Conservation (phyloP, 306 rosid species). For the Trifolium fragiferum region DNA sequence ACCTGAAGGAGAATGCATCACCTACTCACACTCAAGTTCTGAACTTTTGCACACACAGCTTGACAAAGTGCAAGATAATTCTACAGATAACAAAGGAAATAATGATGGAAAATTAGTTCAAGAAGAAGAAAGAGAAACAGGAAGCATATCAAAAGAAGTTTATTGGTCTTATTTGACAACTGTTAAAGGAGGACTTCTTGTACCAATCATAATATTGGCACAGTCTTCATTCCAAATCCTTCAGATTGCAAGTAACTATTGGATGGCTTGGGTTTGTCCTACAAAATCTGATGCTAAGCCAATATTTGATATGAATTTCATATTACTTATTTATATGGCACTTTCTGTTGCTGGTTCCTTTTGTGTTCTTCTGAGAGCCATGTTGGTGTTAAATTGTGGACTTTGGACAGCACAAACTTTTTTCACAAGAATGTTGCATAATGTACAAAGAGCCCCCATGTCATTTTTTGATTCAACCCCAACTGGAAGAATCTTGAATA, state of each 20-base stretch:
- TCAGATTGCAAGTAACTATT: slow-evolving; percentile 91
- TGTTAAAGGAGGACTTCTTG: slow-evolving; percentile 68
- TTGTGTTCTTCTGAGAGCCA: slow-evolving; percentile 68
- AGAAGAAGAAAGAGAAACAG: slow-evolving; percentile 95
- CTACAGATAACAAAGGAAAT: slow-evolving; percentile 63
- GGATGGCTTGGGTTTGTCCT: slow-evolving; percentile 99
- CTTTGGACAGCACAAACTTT: slow-evolving; percentile 78
- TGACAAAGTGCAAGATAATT: slow-evolving; percentile 60
- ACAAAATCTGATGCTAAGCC: slow-evolving; percentile 64
- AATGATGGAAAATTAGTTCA: slow-evolving; percentile 79
- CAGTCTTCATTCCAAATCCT: slow-evolving; percentile 84
- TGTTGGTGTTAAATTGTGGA: slow-evolving; percentile 67
- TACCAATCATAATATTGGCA: slow-evolving; percentile 84
- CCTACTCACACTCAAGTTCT: slow-evolving; percentile 47
- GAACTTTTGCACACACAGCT: slow-evolving; percentile 48
- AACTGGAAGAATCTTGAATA: slow-evolving; percentile 91
- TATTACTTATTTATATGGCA: slow-evolving; percentile 63
- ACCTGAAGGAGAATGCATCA: slow-evolving; percentile 51
- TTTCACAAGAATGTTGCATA: slow-evolving; percentile 75
- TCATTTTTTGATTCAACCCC: slow-evolving; percentile 96
- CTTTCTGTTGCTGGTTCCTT: slow-evolving; percentile 79
- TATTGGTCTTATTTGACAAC: slow-evolving; percentile 80
- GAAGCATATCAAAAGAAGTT: slow-evolving; percentile 88
- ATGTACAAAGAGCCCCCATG: slow-evolving; percentile 88
- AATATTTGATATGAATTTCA: slow-evolving; percentile 52